Base-by-base conservation (phyloP, 345 rosid species). In the Garcia nutans region DNA sequence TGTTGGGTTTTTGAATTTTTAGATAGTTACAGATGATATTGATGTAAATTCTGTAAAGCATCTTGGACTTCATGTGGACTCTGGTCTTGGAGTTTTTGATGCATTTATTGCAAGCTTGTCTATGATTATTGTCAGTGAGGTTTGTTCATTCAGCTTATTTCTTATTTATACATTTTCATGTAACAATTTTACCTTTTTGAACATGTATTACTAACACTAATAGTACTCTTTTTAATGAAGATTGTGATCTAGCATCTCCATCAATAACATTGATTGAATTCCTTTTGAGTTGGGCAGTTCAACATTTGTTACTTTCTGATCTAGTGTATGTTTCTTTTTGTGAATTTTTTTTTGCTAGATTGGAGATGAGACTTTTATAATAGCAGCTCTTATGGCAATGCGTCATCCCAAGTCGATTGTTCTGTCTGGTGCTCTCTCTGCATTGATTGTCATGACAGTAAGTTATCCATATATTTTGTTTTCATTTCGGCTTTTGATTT, bases 341-440 rank as follows among this genome's bases (percentile, higher is more conserved):
- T 66, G 33, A 47, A 19, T 17, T 16, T 65, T 33, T 13, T 70
- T 26, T 57, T 75, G 73, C 47, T 74, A 93, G 99, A 89, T 93
- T 83, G 99, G 99, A 57, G 99, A 96, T 85, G 99, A 96, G 74
- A 96, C 99, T 7, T 96, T 96, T 80, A 96, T 96, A 66, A 96
- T 96, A 84, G 99, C 99, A 50, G 99, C 99, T 60, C 88, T 96
- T 68, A 93, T 96, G 99, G 99, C 99, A 20, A 96, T 96, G 99
- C 95, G 99, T 44, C 98, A 96, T 69, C 99, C 99, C 10, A 96
- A 92, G 82, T 89, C 99, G 42, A 96, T 76, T 47, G 99, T 96
- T 76, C 68, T 96, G 17, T 93, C 94, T 19, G 99, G 99, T 74
- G 99, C 99, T 0, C 97, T 96, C 42, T 59, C 89, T 44, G 99